Base-by-base conservation (phyloP, 2,329 filamentous ascomycete genomes). In the Chrysoporthe austroafricana region DNA sequence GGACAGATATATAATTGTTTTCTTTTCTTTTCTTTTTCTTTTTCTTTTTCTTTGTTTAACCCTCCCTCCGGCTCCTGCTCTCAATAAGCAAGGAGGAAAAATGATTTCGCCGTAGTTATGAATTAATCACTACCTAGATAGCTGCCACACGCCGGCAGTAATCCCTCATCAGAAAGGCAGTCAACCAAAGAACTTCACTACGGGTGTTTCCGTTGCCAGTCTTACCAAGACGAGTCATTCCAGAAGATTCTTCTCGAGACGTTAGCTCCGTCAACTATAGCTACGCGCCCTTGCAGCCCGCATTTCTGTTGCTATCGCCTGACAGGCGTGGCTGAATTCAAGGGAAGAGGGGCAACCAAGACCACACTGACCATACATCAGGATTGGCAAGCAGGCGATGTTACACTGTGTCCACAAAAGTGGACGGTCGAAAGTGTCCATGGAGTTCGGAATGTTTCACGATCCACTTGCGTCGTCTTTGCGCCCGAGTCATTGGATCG, bases 401-500 rank as follows among this genome's bases (percentile, higher is more conserved):
- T 34, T 57, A 11, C 54, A n/a, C 34, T 57, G 34, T 32, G 4
- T 39, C 16, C 16, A 57, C 16, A 18, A 57, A 7, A 57, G 21
- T 54, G 50, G 50, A 26, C 11, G 11, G 14, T 52, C 4, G 13
- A 13, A 52, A 32, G 16, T 1, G 13, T 1, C 4, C 16, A 4
- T 5, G 26, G 13, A 26, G 13, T 16, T 14, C 26, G 3, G 26
- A 4, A 13, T 43, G 34, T 66, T 32, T 36, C n/a, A 43, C 14
- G 62, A 36, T 52, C 62, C 66, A 67, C 66, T 60, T 50, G 43
- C 34, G 16, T n/a, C 7, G 11, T 32, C 57, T 13, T 21, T 8
- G 59, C 9, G 36, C 36, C 18, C 14, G 57, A 48, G 14, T 54
- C 14, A 67, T 67, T 61, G 66, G 66, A 16, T 36, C 62, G 26